phyloP scores from a whole-genome alignment of 2,329 filamentous ascomycete species.

The Triangularia setosa region DNA sequence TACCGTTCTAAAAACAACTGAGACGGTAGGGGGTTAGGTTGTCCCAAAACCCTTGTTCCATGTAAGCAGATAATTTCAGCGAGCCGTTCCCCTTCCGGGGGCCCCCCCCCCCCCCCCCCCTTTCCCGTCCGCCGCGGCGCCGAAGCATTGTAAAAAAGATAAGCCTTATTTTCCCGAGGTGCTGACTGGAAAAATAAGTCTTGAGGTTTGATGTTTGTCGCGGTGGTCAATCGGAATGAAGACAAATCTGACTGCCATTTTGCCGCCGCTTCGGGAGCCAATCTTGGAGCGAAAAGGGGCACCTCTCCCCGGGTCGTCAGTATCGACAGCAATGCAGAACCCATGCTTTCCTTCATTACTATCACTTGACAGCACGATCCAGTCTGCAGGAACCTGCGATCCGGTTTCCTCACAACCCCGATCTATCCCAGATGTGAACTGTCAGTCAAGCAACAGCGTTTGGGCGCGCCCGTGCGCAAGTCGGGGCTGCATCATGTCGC shows the following conservation, averaged over 20 bases:
- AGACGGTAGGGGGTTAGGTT: not conserved
- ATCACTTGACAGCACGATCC: not conserved
- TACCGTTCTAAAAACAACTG: too few species aligned
- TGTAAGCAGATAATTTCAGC: conserved; percentile 24
- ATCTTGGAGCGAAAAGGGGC: too few species aligned
- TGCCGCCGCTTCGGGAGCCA: too few species aligned
- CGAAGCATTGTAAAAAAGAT: not conserved
- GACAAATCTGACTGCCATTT: not conserved
- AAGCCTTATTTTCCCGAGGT: not conserved
- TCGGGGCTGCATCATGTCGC: conserved; percentile 1
- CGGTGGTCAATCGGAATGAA: not conserved
- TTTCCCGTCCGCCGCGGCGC: not conserved
- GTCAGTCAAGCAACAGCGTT: not conserved
- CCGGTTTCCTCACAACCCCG: not conserved
- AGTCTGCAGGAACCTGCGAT: not conserved
- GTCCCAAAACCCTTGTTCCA: conserved; percentile 22
- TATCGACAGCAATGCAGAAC: not conserved
- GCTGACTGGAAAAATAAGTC: not conserved
- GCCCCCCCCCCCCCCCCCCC: not conserved
- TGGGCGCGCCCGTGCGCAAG: not conserved
- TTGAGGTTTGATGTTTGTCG: not conserved
- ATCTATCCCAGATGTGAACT: not conserved
- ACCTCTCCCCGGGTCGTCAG: not conserved
- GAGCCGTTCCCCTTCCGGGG: not conserved
- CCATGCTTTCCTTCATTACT: not conserved